Evolutionary conservation across 306 rosid species (phyloP).

Genomic region (Sechiopsis laciniata): DNA sequence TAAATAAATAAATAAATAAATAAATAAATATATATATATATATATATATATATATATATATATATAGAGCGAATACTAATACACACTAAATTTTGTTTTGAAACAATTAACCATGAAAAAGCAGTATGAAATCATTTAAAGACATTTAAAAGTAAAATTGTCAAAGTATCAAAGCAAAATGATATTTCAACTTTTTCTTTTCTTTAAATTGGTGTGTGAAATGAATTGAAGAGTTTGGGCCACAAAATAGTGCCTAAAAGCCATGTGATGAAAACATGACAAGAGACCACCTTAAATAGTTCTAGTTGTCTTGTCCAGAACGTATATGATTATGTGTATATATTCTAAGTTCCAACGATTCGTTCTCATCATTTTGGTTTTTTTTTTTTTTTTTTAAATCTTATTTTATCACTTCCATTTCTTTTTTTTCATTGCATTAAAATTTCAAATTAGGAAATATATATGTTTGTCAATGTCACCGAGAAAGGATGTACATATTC

Average conservation of each 20-base stretch:
- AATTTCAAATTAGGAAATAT: neutral
- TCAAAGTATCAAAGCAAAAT: no score
- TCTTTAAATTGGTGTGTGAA: neutral
- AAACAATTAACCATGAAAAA: no score
- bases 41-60: no score
- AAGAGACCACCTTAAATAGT: neutral
- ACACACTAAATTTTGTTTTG: no score
- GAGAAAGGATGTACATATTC: no score
- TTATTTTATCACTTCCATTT: neutral
- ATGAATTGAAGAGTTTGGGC: constrained; percentile 2
- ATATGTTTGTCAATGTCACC: neutral
- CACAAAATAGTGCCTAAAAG: constrained; percentile 7
- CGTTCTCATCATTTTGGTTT: neutral
- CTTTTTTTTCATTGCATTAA: neutral
- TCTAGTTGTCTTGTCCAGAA: neutral
- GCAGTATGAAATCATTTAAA: no score
- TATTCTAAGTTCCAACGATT: neutral
- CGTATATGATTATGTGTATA: neutral
- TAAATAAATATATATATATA: no score
- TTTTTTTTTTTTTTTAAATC: no score
- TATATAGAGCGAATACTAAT: no score
- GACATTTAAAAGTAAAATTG: no score
- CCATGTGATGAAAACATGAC: neutral
- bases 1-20: no score
- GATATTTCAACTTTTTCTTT: no score